These are phyloP conservation scores for Boletus reticuloceps DNA, from an alignment of 768 basidiomycete genomes.

Conservation along the genomic window DNA sequence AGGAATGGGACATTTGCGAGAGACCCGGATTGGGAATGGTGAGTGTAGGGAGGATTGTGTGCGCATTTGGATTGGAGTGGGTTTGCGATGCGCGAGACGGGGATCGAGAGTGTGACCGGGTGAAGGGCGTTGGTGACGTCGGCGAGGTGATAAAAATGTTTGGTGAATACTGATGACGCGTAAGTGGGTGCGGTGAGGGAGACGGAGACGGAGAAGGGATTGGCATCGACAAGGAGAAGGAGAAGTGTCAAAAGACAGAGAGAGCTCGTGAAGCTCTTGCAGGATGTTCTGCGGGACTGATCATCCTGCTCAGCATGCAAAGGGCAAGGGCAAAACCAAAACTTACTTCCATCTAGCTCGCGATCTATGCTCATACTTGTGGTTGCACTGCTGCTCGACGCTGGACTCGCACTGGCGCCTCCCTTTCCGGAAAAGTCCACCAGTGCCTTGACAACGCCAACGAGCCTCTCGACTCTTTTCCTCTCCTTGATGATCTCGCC, in stretches of 20 bases:
- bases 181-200: constrained; percentile 20
- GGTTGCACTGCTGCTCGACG: neutral
- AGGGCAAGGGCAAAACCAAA: neutral
- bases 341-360: constrained; percentile 17
- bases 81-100: constrained; percentile 19
- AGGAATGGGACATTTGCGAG: constrained; percentile 1
- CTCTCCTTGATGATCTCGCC: constrained; percentile 53
- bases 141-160: constrained; percentile 77
- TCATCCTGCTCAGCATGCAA: constrained; percentile 1
- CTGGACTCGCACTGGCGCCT: neutral
- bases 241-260: constrained; percentile 23
- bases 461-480: constrained; percentile 59
- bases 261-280: constrained; percentile 28
- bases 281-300: constrained; percentile 21
- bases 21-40: constrained; percentile 5
- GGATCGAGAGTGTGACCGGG: constrained; percentile 17
- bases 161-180: constrained; percentile 39
- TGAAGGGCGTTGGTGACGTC: constrained; percentile 36
- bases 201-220: constrained; percentile 29
- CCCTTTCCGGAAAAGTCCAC: constrained; percentile 60
- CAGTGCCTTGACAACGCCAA: constrained; percentile 53
- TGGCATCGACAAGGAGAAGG: constrained; percentile 10
- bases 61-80: constrained; percentile 4
- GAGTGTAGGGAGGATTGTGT: constrained; percentile 11
- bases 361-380: constrained; percentile 3